Evolutionary conservation across 441 rosid genomes (phyloP).

Genomic region (Adansonia rubrostipa): DNA sequence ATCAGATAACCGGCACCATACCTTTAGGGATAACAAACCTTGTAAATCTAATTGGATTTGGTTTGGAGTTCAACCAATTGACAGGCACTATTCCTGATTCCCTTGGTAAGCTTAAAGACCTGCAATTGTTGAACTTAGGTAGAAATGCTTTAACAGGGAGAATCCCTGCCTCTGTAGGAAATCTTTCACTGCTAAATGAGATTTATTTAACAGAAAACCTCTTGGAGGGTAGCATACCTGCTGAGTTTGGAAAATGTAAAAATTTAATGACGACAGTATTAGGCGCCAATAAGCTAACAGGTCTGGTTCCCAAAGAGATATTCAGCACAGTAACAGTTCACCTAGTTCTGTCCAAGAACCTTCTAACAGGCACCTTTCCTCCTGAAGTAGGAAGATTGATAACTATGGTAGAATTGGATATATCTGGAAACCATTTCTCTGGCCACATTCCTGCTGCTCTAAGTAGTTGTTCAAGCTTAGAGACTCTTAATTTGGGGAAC

Average conservation of each 20-base stretch:
- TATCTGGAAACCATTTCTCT: constrained; percentile 2
- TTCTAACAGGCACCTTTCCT: neutral
- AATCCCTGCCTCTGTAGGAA: neutral
- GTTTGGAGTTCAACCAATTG: neutral
- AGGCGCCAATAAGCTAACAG: neutral
- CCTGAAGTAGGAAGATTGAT: neutral
- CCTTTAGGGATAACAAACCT: neutral
- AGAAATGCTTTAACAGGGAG: constrained; percentile 5
- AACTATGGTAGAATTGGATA: neutral
- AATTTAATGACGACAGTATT: neutral
- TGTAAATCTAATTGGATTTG: neutral
- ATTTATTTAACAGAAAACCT: neutral
- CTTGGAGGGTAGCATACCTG: constrained; percentile 1
- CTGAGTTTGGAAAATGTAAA: neutral
- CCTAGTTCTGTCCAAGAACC: neutral
- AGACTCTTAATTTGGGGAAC: neutral
- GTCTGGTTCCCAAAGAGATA: neutral
- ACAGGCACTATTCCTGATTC: neutral
- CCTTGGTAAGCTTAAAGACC: neutral
- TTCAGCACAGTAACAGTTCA: neutral
- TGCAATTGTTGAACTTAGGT: neutral
- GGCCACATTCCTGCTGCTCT: constrained; percentile 5
- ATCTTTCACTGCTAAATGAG: neutral
- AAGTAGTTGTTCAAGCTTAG: neutral
- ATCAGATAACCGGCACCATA: neutral